phyloP scores from a whole-genome alignment of 1,284 basidiomycete species.

The Erythrobasidium hasegawianum region DNA sequence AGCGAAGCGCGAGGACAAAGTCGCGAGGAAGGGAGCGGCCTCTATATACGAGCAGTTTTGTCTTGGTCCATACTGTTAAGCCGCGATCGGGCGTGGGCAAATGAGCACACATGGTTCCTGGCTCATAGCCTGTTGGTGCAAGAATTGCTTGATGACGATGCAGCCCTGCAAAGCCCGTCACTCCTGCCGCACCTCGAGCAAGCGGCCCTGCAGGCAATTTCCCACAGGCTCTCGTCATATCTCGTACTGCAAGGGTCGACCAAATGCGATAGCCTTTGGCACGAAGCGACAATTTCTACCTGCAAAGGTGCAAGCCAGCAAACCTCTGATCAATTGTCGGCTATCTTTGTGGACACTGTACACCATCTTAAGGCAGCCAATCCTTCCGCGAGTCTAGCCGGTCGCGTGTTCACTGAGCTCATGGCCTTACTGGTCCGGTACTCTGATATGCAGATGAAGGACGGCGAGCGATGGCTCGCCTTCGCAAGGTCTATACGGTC shows the following conservation, averaged over 20 bases:
- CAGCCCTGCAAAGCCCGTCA: constrained; percentile 54
- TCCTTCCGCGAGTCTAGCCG: too few species aligned
- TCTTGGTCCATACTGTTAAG: constrained; percentile 62
- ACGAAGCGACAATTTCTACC: constrained; percentile 52
- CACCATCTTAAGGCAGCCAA: too few species aligned
- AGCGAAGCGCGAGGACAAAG: too few species aligned
- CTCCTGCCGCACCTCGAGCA: constrained; percentile 52
- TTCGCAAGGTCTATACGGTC: constrained; percentile 55
- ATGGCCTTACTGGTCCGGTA: constrained; percentile 54
- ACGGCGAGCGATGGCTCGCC: constrained; percentile 71
- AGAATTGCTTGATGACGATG: constrained; percentile 52
- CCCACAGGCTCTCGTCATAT: constrained; percentile 65
- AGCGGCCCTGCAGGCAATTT: constrained; percentile 54
- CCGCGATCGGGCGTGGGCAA: constrained; percentile 62
- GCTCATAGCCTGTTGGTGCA: constrained; percentile 47
- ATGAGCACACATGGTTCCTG: constrained; percentile 59
- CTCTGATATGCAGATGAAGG: constrained; percentile 59
- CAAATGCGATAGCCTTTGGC: constrained; percentile 55
- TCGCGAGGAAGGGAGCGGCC: too few species aligned
- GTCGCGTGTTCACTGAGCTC: too few species aligned
- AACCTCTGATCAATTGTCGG: constrained; percentile 6
- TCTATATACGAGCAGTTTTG: constrained; percentile 62
- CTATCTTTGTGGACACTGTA: too few species aligned
- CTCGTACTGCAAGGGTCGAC: constrained; percentile 58
- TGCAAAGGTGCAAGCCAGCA: constrained; percentile 42